These are phyloP conservation scores for Penicillium canariense DNA, from an alignment of 495 filamentous ascomycete species.

Conservation along the genomic window DNA sequence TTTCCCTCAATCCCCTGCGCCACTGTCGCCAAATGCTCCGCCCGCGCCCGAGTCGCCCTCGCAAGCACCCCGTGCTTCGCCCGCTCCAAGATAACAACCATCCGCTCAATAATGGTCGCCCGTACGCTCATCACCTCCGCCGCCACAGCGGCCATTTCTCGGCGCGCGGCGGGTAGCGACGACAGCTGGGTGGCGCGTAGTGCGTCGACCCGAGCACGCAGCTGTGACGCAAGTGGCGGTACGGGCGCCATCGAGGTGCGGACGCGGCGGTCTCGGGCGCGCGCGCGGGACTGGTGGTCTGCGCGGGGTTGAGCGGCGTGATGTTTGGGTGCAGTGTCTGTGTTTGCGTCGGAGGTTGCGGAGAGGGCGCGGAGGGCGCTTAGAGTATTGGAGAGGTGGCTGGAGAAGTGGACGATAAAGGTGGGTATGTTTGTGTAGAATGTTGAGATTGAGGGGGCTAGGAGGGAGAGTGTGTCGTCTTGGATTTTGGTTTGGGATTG, in stretches of 20 bases:
- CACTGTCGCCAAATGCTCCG: constrained; percentile 58
- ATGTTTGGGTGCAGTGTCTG: constrained; percentile 4
- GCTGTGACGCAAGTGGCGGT: constrained; percentile 25
- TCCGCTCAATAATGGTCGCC: constrained; percentile 38
- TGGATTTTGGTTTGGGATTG: constrained; percentile 3
- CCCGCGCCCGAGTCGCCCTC: constrained; percentile 50
- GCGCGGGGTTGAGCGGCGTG: constrained; percentile 1
- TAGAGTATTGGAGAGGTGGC: constrained; percentile 22
- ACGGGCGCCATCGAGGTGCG: constrained; percentile 25
- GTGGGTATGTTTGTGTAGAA: constrained; percentile 38
- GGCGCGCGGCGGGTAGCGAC: constrained; percentile 33
- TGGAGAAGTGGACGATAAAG: constrained; percentile 29
- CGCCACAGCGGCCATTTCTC: constrained; percentile 38
- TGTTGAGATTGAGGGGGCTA: constrained; percentile 35
- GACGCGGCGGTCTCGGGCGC: constrained; percentile 30
- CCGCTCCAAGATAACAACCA: constrained; percentile 49
- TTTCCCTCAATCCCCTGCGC: constrained; percentile 54
- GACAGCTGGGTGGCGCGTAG: constrained; percentile 33
- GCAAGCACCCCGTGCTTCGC: constrained; percentile 66
- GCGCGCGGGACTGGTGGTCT: constrained; percentile 24
- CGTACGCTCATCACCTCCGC: constrained; percentile 34
- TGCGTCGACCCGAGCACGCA: constrained; percentile 24
- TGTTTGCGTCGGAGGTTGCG: constrained; percentile 15
- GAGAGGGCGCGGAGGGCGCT: constrained; percentile 29
- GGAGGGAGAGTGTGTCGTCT: constrained; percentile 31